Evolutionary conservation across 805 yeast species (phyloP), one percentile per base, ranked within the genome.

Genomic region (Wickerhamomyces xylosicus): DNA sequence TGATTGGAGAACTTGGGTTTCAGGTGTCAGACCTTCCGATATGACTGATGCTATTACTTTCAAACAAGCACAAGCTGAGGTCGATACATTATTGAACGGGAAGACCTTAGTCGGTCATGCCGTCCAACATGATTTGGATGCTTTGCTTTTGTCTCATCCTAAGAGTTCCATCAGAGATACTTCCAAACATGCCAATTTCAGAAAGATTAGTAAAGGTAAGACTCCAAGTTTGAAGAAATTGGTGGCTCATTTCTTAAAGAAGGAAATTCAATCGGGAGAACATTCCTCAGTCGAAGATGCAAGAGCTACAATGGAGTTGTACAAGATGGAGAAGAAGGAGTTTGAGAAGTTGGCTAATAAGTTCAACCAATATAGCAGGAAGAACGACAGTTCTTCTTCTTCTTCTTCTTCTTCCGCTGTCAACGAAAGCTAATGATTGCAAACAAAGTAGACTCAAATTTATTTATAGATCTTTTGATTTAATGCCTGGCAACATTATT

Each of bases 251-350:
- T 62, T 79, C 13, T 55, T 85, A 29, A 66, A 71, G 2, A 40
- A 71, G 2, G 77, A 74, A 9, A 84, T 87, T 41, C 95, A 87
- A 57, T 63, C 62, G 0, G 85, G 79, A 1, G 70, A 76, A 44
- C 96, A 89, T 62, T 81, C 92, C 3, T 85, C 95, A 0, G 85
- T 87, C 1, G 95, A 85, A 53, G 97, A 87, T 62, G 95, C 96
- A 0, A 74, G 74, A 51, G 89, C 89, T 1, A 78, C 95, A 0
- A 89, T 87, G 95, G 56, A 79, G 43, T 58, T 87, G n/a, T 87
- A 77, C 53, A 70, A 83, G 43, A 53, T 71, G 38, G 71, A 74
- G 45, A 79, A 74, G 52, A 65, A 62, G 38, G 85, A 74, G 38
- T 79, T 84, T 51, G 92, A 79, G 47, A 61, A 59, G 34, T 36